Base-by-base conservation (phyloP, 371 early-diverging fungal genomes). In the Cokeromyces recurvatus region DNA sequence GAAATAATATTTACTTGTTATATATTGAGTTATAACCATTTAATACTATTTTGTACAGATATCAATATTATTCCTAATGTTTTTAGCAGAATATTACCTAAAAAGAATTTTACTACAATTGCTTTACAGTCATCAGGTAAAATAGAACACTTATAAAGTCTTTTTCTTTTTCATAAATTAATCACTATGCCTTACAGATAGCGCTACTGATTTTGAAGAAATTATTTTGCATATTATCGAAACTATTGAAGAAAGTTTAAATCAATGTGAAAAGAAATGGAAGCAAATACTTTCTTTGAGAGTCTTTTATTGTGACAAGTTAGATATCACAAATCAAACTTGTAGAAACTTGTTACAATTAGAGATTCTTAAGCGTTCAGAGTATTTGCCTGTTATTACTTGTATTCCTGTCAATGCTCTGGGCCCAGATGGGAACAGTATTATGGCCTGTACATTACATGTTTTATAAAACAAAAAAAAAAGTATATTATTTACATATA, bases 381-480 rank as follows among this genome's bases (percentile, higher is more conserved):
- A 16, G 20, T 10, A 15, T 14, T 8, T 45, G 9, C 59, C 59
- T 22, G 36, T 48, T 7, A 34, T 58, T 11, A 53, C 53, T 17
- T 23, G 31, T 11, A 48, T 58, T 21, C 53, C 59, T 15, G 49
- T 40, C 4, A 17, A 5, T 32, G 48, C 59, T 12, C 32, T 58
- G 21, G 48, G 53, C 16, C 5, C 41, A 22, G 11, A 29, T 9
- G 59, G 48, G 15, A 16, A 39, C 14, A 35, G 31, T 16, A 25
- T 29, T 10, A 32, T 53, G n/a, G 53, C 40, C 16, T 53, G 46
- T 10, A 25, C 39, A 10, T 27, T 58, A 25, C 59, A 58, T 44
- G 46, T 53, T 31, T 16, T 47, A 11, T 47, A 38, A 48, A 35
- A 9, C 4, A 35, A 35, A 35, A n/a, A 35, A 5, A 35, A 35